phyloP scores from a whole-genome alignment of 768 basidiomycete genomes.

The Collybia nuda region DNA sequence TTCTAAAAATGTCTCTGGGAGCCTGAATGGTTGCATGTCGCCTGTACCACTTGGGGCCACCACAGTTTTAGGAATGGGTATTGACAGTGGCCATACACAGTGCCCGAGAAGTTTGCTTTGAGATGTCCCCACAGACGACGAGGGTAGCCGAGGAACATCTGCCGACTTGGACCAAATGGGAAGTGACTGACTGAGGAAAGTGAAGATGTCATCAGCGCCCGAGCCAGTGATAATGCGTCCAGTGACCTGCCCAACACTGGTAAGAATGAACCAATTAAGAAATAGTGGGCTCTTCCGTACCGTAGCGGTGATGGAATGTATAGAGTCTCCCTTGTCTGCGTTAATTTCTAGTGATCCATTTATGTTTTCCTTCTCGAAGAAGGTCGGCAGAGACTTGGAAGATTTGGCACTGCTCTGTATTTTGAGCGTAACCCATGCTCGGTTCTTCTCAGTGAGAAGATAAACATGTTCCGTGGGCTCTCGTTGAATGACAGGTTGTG shows the following conservation, averaged over 20 bases:
- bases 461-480: conserved; percentile 52
- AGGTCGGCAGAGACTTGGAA: conserved; percentile 47
- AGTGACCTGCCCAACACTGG: conserved; percentile 34
- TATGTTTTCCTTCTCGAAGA: conserved; percentile 55
- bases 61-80: conserved; percentile 43
- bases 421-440: conserved; percentile 44
- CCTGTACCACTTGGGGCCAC: conserved; percentile 35
- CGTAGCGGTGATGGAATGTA: conserved; percentile 43
- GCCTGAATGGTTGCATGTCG: conserved; percentile 35
- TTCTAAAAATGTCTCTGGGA: conserved; percentile 56
- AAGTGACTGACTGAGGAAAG: conserved; percentile 42
- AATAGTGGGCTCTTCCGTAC: conserved; percentile 24
- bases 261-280: not conserved
- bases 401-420: conserved; percentile 54
- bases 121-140: conserved; percentile 37
- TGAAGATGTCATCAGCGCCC: conserved; percentile 37
- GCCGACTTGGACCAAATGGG: conserved; percentile 50
- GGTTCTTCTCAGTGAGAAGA: conserved; percentile 38
- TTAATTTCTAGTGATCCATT: conserved; percentile 44
- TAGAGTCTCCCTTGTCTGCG: conserved; percentile 52
- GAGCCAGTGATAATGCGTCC: conserved; percentile 54
- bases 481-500: conserved; percentile 36
- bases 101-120: conserved; percentile 44
- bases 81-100: conserved; percentile 49
- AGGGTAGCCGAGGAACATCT: conserved; percentile 38